Evolutionary conservation across 495 filamentous ascomycete species (phyloP).

Genomic region (Aspergillus haitiensis): DNA sequence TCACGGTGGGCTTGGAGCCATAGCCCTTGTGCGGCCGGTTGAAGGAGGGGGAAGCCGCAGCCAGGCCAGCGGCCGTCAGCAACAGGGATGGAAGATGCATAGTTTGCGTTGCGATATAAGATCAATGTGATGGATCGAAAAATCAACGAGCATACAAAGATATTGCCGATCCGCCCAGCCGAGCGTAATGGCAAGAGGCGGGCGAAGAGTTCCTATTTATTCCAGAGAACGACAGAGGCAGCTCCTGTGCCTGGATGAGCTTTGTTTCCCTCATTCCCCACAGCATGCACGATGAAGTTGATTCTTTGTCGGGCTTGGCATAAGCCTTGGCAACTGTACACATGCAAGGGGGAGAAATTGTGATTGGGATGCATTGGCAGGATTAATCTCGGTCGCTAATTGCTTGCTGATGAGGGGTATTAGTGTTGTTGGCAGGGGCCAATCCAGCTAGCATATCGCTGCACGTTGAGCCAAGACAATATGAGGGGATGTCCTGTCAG

Average conservation of each 20-base stretch:
- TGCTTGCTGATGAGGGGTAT: neutral
- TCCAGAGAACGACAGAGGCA: neutral
- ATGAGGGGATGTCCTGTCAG: neutral
- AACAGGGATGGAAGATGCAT: conserved; percentile 22
- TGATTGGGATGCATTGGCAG: conserved; percentile 19
- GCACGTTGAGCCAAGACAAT: conserved; percentile 2
- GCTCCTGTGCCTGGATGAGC: neutral
- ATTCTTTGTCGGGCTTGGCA: conserved; percentile 1
- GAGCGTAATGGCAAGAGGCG: neutral
- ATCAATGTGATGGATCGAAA: no score
- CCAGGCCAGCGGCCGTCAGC: conserved; percentile 17
- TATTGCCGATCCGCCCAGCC: neutral
- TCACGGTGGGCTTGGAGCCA: conserved; percentile 2
- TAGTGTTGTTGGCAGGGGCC: neutral
- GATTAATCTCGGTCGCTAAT: neutral
- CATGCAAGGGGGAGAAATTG: conserved; percentile 11
- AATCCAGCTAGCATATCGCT: neutral
- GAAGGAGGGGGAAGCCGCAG: conserved; percentile 18
- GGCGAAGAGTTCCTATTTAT: neutral
- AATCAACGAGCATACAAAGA: no score
- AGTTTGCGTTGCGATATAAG: neutral
- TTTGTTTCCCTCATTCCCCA: neutral
- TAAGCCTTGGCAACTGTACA: conserved; percentile 13
- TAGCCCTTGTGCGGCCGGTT: conserved; percentile 9
- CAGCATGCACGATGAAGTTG: conserved; percentile 3